Base-by-base conservation (phyloP, 2,329 filamentous ascomycete genomes). In the Venturia aucupariae region DNA sequence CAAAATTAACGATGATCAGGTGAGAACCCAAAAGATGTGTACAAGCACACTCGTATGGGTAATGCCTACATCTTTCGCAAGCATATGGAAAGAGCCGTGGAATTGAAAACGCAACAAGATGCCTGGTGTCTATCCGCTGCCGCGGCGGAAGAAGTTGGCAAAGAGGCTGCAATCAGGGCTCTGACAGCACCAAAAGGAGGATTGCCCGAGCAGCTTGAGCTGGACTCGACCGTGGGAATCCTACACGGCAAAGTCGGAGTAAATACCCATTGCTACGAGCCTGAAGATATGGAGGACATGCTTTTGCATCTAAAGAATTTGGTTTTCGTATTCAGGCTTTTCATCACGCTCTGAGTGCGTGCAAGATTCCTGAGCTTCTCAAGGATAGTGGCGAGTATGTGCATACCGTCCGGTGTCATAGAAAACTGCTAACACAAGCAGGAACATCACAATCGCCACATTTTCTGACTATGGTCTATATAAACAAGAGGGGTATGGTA, bases 381-480 rank as follows among this genome's bases (percentile, higher is more conserved):
- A 64, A 64, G 22, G 42, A 38, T 13, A 51, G 67, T 66, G 76
- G 65, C 5, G 61, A 51, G 41, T 41, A 44, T 8, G 41, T 44
- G 8, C 11, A 10, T 41, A 30, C 35, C 4, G 4, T 6, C 41
- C n/a, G 24, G 13, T 27, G 4, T 38, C 35, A 3, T 5, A 13
- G 8, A n/a, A 55, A 32, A 19, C 17, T n/a, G 13, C 30, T 55
- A 17, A 55, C 51, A 19, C 2, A 6, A 55, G 2, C 13, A 55
- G 51, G 30, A 83, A 81, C n/a, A 82, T 80, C 3, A 82, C 79
- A 15, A 64, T 64, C 19, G 86, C 83, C n/a, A 75, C 88, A 3
- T 90, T 90, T 68, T 86, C 87, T 11, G 86, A 89, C 70, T 88
- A 86, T 71, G 88, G 88, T 84, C 87, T 83, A 72, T 90, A 89